Evolutionary conservation across 768 basidiomycete genomes (phyloP).

Genomic region (Coprinopsis strossmayeri): DNA sequence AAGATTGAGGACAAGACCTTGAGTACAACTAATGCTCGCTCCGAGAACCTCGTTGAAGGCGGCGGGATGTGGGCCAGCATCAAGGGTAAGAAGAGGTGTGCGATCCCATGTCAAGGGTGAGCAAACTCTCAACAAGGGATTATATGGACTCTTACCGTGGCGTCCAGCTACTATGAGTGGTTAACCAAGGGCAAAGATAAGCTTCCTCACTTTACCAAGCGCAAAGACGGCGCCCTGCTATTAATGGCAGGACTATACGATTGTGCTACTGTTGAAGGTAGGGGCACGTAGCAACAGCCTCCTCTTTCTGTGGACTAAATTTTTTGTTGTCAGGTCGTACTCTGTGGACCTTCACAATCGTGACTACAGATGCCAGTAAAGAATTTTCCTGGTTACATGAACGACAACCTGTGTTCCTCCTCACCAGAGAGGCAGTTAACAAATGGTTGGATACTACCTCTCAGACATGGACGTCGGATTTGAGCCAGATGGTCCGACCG

Average conservation of each 20-base stretch:
- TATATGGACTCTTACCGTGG: no score
- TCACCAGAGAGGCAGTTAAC: not conserved
- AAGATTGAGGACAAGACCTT: constrained; percentile 65
- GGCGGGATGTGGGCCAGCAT: constrained; percentile 83
- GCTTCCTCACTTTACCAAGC: constrained; percentile 76
- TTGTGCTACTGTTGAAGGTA: constrained; percentile 58
- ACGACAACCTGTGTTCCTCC: constrained; percentile 4
- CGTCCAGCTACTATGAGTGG: constrained; percentile 88
- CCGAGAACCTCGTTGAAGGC: constrained; percentile 71
- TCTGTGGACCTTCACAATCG: constrained; percentile 81
- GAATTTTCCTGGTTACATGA: constrained; percentile 52
- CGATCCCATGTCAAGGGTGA: constrained; percentile 59
- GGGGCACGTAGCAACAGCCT: no score
- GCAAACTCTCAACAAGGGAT: not conserved
- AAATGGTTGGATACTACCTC: constrained; percentile 6
- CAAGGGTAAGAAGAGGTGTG: constrained; percentile 77
- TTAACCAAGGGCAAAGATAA: constrained; percentile 74
- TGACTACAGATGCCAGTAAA: constrained; percentile 73
- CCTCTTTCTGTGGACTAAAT: not conserved
- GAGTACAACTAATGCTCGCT: constrained; percentile 86
- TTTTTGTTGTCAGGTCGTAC: constrained; percentile 34
- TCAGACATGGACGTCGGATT: not conserved
- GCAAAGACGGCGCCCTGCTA: constrained; percentile 58
- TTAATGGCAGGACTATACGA: constrained; percentile 90
- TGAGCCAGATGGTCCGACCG: not conserved